Percentiles rank a stretch among this genome's conserved stretches.
These are phyloP conservation scores for Phytophthora meadii DNA, from an alignment of 352 stramenopile species.

Conservation along the genomic window DNA sequence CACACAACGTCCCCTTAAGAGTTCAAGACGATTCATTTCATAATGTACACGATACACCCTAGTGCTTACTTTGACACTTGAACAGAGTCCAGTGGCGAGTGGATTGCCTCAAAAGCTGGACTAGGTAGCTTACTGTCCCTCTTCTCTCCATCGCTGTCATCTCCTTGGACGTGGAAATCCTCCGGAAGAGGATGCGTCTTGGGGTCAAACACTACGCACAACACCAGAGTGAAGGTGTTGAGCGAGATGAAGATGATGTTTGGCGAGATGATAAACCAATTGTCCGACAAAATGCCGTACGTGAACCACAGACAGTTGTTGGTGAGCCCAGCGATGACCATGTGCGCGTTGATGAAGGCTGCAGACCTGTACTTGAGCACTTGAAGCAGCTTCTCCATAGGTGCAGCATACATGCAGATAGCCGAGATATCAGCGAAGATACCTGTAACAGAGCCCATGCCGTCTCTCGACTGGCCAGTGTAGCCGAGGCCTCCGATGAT, in stretches of 20 bases:
- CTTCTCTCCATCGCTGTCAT: constrained; percentile 16
- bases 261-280: constrained; percentile 43
- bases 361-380: constrained; percentile 35
- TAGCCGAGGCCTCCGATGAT: constrained; percentile 33
- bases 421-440: constrained; percentile 29
- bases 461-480: constrained; percentile 31
- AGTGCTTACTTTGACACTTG: constrained; percentile 20
- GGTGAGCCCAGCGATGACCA: constrained; percentile 29
- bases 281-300: constrained; percentile 38
- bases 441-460: constrained; percentile 29
- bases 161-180: constrained; percentile 24
- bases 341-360: constrained; percentile 31
- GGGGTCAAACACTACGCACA: constrained; percentile 36
- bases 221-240: constrained; percentile 28
- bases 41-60: no score
- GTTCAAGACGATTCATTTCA: background rate
- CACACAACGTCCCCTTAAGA: constrained; percentile 5
- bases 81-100: constrained; percentile 37
- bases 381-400: constrained; percentile 36
- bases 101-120: constrained; percentile 32
- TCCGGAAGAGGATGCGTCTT: constrained; percentile 39
- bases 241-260: constrained; percentile 43
- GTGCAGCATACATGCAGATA: constrained; percentile 33
- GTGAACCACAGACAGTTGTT: constrained; percentile 45
- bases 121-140: constrained; percentile 25